Evolutionary conservation across 305 asterid species (phyloP).

Genomic region (Solanum hybrid): DNA sequence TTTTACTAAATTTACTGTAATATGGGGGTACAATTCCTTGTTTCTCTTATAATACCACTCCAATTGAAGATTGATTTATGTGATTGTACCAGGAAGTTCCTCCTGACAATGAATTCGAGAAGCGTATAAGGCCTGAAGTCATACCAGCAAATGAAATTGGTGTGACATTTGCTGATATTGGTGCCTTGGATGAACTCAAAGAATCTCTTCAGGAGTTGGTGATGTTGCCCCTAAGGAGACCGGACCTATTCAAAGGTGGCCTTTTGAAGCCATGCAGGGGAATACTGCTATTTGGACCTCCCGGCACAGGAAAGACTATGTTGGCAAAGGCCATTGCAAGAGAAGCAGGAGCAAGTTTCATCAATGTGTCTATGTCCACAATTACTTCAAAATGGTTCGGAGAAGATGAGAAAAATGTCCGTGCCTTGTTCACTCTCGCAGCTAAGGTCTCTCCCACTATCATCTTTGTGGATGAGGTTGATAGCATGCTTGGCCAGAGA

Average conservation of each 20-base stretch:
- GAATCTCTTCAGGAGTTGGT: constrained; percentile 85
- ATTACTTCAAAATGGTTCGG: constrained; percentile 92
- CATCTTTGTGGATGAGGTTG: constrained; percentile 91
- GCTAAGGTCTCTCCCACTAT: constrained; percentile 95
- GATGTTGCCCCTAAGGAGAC: constrained; percentile 79
- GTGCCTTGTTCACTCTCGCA: constrained; percentile 85
- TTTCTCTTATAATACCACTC: background rate
- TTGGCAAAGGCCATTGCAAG: constrained; percentile 87
- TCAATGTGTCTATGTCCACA: constrained; percentile 79
- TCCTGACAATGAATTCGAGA: constrained; percentile 88
- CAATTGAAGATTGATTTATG: background rate
- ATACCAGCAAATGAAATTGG: constrained; percentile 74
- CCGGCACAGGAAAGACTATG: constrained; percentile 92
- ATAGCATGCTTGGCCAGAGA: constrained; percentile 91
- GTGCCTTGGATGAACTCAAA: constrained; percentile 76
- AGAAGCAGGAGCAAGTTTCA: constrained; percentile 93
- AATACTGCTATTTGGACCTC: constrained; percentile 82
- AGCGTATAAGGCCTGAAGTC: constrained; percentile 85
- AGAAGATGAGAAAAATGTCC: constrained; percentile 85
- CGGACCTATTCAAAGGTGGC: constrained; percentile 87
- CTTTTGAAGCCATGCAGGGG: constrained; percentile 87
- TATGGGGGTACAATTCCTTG: background rate
- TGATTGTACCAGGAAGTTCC: constrained; percentile 47
- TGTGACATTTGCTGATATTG: constrained; percentile 81
- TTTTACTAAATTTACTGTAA: background rate